A percentile compares a stretch with the other conserved stretches of the same genome.
Conservation (phyloP, 148 eudicot genomes). For the Dianthus caryophyllus region DNA sequence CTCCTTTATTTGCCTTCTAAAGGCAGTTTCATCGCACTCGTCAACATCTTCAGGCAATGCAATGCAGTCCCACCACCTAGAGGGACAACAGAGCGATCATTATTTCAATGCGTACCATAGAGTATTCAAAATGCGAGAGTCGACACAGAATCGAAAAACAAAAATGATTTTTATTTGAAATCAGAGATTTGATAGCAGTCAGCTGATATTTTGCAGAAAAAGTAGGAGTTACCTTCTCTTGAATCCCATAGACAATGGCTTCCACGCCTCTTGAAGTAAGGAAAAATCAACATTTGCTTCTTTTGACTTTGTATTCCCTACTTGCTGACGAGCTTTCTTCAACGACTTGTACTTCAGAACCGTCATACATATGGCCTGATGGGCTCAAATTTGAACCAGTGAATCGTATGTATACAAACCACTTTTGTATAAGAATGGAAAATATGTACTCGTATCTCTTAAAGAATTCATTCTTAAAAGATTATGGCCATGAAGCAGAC, state of each 20-base stretch:
- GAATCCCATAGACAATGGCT: conserved; percentile 81
- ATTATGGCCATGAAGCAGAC: neutral
- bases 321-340: conserved; percentile 39
- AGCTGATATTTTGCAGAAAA: neutral
- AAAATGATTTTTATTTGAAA: no score
- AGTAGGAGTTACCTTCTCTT: conserved; percentile 56
- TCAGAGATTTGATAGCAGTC: no score
- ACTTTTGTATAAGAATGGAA: neutral
- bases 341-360: conserved; percentile 63
- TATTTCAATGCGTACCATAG: neutral
- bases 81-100: conserved; percentile 9
- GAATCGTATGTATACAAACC: neutral
- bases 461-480: neutral
- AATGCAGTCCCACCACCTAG: conserved; percentile 98
- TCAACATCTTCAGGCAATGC: conserved; percentile 86
- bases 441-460: neutral
- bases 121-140: neutral
- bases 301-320: conserved; percentile 23
- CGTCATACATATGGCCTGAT: conserved; percentile 65
- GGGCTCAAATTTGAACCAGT: conserved; percentile 13
- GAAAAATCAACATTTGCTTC: conserved; percentile 25
- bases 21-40: conserved; percentile 51
- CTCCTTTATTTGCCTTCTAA: conserved; percentile 73
- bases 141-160: neutral
- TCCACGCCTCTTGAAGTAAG: conserved; percentile 86